A percentile compares a stretch with the other conserved stretches of the same genome.
phyloP scores from a whole-genome alignment of 768 basidiomycete genomes.

The Aureoboletus auriporus region DNA sequence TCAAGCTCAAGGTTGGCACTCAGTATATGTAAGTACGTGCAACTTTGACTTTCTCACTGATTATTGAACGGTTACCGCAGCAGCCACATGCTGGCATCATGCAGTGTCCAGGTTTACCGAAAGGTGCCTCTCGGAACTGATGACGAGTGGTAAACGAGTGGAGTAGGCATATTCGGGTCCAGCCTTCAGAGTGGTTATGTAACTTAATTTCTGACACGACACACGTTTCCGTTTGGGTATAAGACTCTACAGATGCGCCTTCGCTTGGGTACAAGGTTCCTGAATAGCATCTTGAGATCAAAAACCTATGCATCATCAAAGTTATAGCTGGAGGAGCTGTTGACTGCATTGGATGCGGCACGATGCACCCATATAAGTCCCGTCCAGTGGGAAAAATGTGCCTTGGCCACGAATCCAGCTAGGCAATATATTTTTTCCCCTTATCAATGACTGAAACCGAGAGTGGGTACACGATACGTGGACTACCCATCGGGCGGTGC shows the following conservation, averaged over 20 bases:
- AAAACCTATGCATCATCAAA: constrained; percentile 1
- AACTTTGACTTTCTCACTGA: neutral
- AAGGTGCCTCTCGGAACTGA: too few species aligned
- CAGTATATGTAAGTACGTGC: too few species aligned
- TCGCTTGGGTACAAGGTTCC: neutral
- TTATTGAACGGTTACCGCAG: neutral
- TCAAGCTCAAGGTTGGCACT: too few species aligned
- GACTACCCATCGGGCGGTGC: neutral
- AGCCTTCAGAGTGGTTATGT: too few species aligned
- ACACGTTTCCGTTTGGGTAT: too few species aligned
- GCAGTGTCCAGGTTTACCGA: too few species aligned
- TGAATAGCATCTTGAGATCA: neutral
- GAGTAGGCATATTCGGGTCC: too few species aligned
- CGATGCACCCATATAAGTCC: neutral
- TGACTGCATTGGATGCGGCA: neutral
- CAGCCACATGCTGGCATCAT: neutral
- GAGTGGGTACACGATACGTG: neutral
- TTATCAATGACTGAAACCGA: neutral
- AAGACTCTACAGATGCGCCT: too few species aligned
- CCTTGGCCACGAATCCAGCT: neutral
- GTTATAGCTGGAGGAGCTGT: neutral
- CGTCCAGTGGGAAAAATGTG: neutral
- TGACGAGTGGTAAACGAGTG: too few species aligned
- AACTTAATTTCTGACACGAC: neutral
- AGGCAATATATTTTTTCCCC: neutral